Conservation (phyloP, 164 flowering plant genomes). For the Santalum album region DNA sequence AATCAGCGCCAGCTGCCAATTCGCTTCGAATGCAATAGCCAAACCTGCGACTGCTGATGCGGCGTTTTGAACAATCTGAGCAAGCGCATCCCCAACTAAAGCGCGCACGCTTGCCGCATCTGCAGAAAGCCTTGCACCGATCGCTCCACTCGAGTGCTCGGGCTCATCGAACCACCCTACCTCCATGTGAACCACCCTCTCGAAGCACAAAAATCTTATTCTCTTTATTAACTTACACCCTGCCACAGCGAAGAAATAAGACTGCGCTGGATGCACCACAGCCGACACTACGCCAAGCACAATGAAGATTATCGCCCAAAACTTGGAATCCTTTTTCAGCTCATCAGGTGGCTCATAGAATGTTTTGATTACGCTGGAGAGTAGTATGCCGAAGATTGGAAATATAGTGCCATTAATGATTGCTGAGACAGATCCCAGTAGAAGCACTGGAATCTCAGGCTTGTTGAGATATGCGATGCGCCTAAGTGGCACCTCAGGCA, state of each 20-base stretch:
- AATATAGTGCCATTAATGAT: conserved; percentile 29
- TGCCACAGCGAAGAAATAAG: conserved; percentile 45
- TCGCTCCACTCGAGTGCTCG: conserved; percentile 44
- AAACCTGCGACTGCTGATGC: conserved; percentile 37
- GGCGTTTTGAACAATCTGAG: conserved; percentile 32
- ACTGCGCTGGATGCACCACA: conserved; percentile 19
- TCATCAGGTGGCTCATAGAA: conserved; percentile 32
- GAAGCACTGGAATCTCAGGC: conserved; percentile 41
- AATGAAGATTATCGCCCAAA: conserved; percentile 47
- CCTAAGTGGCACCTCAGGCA: conserved; percentile 26
- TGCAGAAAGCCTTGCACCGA: conserved; percentile 52
- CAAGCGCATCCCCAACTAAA: conserved; percentile 47
- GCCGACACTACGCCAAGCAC: conserved; percentile 33
- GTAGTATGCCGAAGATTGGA: conserved; percentile 39
- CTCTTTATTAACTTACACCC: conserved; percentile 42
- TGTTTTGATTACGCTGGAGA: conserved; percentile 31
- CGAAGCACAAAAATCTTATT: conserved; percentile 41
- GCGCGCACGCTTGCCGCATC: conserved; percentile 48
- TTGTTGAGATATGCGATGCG: conserved; percentile 49
- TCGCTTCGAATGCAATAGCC: conserved; percentile 39
- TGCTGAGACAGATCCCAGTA: conserved; percentile 34
- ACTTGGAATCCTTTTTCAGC: conserved; percentile 35
- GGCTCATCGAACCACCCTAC: conserved; percentile 56
- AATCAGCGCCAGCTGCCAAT: conserved; percentile 44
- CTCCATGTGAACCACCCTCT: conserved; percentile 53